Conservation (phyloP, 2,329 filamentous ascomycete species). For the Penicillium sclerotigenum region DNA sequence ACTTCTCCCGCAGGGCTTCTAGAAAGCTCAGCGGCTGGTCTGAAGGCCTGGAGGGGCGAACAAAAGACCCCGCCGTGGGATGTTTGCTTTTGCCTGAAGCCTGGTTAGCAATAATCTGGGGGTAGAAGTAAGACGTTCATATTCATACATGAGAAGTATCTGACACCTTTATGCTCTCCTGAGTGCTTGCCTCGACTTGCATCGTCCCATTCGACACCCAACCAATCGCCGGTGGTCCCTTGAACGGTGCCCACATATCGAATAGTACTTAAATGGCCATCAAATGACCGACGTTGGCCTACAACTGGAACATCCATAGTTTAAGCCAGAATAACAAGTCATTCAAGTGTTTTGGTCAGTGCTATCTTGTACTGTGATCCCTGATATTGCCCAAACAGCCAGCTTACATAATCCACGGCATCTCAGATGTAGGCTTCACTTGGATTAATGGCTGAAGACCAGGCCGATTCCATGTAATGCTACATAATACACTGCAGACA, state of each 20-base stretch:
- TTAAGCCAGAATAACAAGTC: background rate
- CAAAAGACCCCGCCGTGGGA: conserved; percentile 76
- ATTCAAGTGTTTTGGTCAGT: background rate
- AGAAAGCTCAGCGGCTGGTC: conserved; percentile 72
- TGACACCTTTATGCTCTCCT: conserved; percentile 72
- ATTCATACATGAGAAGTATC: conserved; percentile 74
- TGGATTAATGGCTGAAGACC: background rate
- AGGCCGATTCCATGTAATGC: background rate
- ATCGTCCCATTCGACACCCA: conserved; percentile 98
- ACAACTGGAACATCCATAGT: conserved; percentile 30
- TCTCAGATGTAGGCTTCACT: background rate
- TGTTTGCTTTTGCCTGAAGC: conserved; percentile 57
- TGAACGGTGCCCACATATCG: conserved; percentile 75
- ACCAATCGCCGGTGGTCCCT: conserved; percentile 75
- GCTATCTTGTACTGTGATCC: background rate
- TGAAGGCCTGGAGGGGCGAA: conserved; percentile 69
- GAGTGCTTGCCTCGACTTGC: conserved; percentile 81
- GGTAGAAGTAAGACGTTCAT: conserved; percentile 21
- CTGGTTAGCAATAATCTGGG: conserved; percentile 14
- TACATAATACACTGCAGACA: background rate
- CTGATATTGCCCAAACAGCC: background rate
- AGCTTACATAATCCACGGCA: conserved; percentile 27
- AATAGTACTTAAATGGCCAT: conserved; percentile 74
- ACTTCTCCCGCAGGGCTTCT: conserved; percentile 77
- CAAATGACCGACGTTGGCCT: conserved; percentile 77